Conservation (phyloP, 768 basidiomycete genomes). For the Atractiella rhizophila region DNA sequence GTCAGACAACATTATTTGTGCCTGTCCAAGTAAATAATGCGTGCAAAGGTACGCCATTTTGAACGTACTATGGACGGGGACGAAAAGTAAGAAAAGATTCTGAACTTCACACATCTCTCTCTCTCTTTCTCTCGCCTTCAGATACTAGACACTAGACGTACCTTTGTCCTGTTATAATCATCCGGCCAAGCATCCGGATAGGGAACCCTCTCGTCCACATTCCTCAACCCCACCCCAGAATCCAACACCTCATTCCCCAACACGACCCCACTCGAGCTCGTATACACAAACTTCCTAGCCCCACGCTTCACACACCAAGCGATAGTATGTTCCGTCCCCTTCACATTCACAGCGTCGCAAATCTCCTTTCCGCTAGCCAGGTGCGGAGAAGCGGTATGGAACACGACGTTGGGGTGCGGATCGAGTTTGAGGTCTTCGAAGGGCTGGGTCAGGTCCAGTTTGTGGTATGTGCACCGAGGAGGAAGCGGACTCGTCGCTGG, state of each 20-base stretch:
- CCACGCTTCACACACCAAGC: conserved; percentile 45
- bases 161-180: conserved; percentile 78
- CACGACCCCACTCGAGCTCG: conserved; percentile 70
- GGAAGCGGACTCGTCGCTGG: conserved; percentile 29
- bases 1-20: neutral
- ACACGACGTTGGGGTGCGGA: conserved; percentile 58
- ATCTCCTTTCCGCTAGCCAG: conserved; percentile 32
- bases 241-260: too few relatives aligned
- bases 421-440: conserved; percentile 47
- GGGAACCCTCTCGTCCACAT: conserved; percentile 65
- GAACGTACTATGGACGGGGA: neutral
- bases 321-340: conserved; percentile 65
- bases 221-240: conserved; percentile 52
- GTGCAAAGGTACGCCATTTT: neutral
- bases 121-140: too few relatives aligned
- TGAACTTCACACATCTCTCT: neutral
- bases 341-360: conserved; percentile 80
- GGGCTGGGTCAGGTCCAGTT: conserved; percentile 63
- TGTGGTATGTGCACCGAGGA: conserved; percentile 35
- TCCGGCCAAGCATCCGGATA: conserved; percentile 52
- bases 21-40: neutral
- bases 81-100: neutral
- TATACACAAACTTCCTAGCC: conserved; percentile 74
- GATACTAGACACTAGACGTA: neutral
- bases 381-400: conserved; percentile 71